Conservation (phyloP, 441 rosid genomes). For the Kokia cookei region DNA sequence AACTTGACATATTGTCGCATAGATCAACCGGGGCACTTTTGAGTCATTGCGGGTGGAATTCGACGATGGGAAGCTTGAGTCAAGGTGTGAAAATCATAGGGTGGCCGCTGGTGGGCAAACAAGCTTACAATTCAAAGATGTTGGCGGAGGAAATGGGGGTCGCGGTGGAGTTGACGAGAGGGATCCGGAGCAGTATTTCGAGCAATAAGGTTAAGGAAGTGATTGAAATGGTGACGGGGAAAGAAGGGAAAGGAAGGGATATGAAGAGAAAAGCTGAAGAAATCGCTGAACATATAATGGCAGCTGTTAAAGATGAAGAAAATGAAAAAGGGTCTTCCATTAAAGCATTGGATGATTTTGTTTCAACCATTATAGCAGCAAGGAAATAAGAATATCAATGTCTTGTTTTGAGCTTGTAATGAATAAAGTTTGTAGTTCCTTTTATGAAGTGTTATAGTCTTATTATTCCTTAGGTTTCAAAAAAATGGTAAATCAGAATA, state of each 20-base stretch:
- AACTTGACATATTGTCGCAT: slow-evolving; percentile 41
- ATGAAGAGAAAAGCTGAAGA: slow-evolving; percentile 33
- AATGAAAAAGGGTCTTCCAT: slow-evolving; percentile 24
- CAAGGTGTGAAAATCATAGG: slow-evolving; percentile 43
- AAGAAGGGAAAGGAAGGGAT: slow-evolving; percentile 24
- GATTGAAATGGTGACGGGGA: slow-evolving; percentile 28
- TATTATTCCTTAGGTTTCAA: no score
- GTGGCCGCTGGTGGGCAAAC: slow-evolving; percentile 51
- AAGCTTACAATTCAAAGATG: slow-evolving; percentile 36
- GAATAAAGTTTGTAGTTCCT: no score
- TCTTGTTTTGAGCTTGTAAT: neutral
- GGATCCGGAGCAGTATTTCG: slow-evolving; percentile 12
- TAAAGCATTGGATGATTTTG: slow-evolving; percentile 26
- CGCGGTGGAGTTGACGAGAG: slow-evolving; percentile 31
- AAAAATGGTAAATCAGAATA: no score
- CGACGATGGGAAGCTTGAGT: slow-evolving; percentile 37
- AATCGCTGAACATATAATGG: slow-evolving; percentile 21
- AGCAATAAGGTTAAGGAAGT: slow-evolving; percentile 21
- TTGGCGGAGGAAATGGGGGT: slow-evolving; percentile 47
- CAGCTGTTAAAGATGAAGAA: slow-evolving; percentile 18
- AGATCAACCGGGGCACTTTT: slow-evolving; percentile 30
- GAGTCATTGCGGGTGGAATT: slow-evolving; percentile 52
- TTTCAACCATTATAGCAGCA: neutral
- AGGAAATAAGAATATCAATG: neutral
- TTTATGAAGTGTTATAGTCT: no score